These are phyloP conservation scores for Delphinella strobiligena DNA, from an alignment of 2,329 filamentous ascomycete species.

Conservation along the genomic window DNA sequence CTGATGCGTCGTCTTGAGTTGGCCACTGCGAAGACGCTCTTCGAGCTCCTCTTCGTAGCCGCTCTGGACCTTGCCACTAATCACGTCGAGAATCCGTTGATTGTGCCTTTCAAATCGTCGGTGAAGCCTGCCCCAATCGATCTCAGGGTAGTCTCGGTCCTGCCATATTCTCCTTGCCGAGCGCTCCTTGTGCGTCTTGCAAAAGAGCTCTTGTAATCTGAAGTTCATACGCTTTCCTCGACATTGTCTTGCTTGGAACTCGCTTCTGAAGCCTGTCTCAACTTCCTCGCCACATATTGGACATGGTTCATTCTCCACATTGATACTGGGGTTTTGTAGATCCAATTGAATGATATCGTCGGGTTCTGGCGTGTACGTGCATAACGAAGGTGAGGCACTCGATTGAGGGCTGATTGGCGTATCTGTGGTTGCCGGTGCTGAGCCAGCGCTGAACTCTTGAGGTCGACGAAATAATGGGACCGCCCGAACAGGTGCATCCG, in stretches of 20 bases:
- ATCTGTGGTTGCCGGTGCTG: no score
- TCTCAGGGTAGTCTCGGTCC: constrained; percentile 19
- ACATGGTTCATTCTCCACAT: constrained; percentile 11
- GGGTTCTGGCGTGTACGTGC: neutral
- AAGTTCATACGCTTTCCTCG: constrained; percentile 15
- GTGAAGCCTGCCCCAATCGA: constrained; percentile 20
- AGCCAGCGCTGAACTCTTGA: no score
- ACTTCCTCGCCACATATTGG: constrained; percentile 23
- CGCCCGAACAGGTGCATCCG: no score
- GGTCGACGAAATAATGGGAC: no score
- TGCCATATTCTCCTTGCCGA: constrained; percentile 17
- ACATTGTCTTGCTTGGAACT: constrained; percentile 18
- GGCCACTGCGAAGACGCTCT: constrained; percentile 7
- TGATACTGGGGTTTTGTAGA: neutral
- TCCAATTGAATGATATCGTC: neutral
- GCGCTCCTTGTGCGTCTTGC: constrained; percentile 18
- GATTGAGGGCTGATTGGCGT: no score
- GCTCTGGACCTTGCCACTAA: constrained; percentile 15
- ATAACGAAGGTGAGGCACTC: no score
- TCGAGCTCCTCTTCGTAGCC: constrained; percentile 16
- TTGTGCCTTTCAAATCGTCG: constrained; percentile 17
- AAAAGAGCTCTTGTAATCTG: constrained; percentile 22
- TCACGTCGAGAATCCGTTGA: constrained; percentile 13
- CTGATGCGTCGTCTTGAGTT: constrained; percentile 13
- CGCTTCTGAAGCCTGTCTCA: constrained; percentile 14